phyloP scores from a whole-genome alignment of 192 early-diverging fungal species.

The Mortierella antarctica region DNA sequence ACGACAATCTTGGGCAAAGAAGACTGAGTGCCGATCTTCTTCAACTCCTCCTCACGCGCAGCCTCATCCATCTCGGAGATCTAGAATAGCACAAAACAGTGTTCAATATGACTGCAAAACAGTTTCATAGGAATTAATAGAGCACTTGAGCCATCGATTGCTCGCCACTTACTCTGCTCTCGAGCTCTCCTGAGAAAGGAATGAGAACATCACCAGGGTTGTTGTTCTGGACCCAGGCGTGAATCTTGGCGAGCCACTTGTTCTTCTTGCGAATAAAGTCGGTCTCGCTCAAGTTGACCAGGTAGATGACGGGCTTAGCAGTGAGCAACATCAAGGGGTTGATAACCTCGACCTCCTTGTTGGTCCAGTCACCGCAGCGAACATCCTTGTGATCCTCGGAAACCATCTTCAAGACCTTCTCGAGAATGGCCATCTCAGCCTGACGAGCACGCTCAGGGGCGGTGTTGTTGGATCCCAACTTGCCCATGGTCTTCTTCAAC shows the following conservation, averaged over 20 bases:
- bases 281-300: slow-evolving; percentile 90
- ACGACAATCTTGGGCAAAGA: slow-evolving; percentile 92
- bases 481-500: slow-evolving; percentile 72
- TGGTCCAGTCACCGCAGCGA: slow-evolving; percentile 89
- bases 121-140: not conserved
- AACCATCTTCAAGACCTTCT: slow-evolving; percentile 84
- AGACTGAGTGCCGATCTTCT: slow-evolving; percentile 72
- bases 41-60: slow-evolving; percentile 70
- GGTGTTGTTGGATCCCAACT: slow-evolving; percentile 81
- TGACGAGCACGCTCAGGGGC: slow-evolving; percentile 90
- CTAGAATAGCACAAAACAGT: slow-evolving; percentile 4
- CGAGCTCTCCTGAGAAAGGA: slow-evolving; percentile 89
- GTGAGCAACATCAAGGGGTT: slow-evolving; percentile 89
- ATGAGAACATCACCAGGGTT: slow-evolving; percentile 91
- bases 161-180: slow-evolving; percentile 66
- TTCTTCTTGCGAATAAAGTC: slow-evolving; percentile 97
- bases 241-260: slow-evolving; percentile 91
- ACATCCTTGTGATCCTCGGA: slow-evolving; percentile 85
- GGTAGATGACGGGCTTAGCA: slow-evolving; percentile 96
- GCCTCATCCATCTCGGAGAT: slow-evolving; percentile 58
- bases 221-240: slow-evolving; percentile 92
- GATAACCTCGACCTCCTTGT: slow-evolving; percentile 91
- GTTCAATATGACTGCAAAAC: not conserved
- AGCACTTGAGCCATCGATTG: not conserved
- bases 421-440: slow-evolving; percentile 76